A percentile compares a stretch with the other conserved stretches of the same genome.
phyloP scores from a whole-genome alignment of 805 yeast genomes.

The Lipomyces yamadae region DNA sequence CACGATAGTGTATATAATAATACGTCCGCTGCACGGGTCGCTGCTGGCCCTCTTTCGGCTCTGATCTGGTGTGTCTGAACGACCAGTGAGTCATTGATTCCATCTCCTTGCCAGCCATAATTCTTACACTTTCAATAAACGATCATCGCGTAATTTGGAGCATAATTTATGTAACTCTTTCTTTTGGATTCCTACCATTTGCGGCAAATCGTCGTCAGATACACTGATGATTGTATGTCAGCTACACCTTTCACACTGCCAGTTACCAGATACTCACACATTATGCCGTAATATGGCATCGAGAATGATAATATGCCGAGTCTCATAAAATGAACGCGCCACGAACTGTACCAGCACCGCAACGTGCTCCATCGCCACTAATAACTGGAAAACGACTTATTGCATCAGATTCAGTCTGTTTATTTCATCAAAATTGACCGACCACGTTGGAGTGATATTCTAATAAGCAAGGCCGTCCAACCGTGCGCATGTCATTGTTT shows the following conservation, averaged over 20 bases:
- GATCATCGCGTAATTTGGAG: constrained; percentile 81
- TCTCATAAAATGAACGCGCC: constrained; percentile 83
- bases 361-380: constrained; percentile 32
- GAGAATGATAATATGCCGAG: constrained; percentile 77
- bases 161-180: constrained; percentile 85
- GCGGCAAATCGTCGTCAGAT: constrained; percentile 87
- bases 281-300: constrained; percentile 89
- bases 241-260: neutral
- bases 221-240: constrained; percentile 46
- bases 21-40: constrained; percentile 77
- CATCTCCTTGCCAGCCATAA: constrained; percentile 33
- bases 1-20: constrained; percentile 85
- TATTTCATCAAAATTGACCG: neutral
- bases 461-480: neutral
- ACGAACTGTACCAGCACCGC: constrained; percentile 68
- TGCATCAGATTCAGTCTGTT: neutral
- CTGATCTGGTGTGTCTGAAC: constrained; percentile 37
- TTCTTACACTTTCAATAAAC: constrained; percentile 68
- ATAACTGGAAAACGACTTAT: neutral
- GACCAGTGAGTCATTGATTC: neutral
- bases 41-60: constrained; percentile 59
- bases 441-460: neutral
- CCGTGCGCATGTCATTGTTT: neutral
- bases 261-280: constrained; percentile 49
- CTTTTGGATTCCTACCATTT: constrained; percentile 78